These are phyloP conservation scores for Peterozyma xylosa DNA, from an alignment of 805 yeast species.

Conservation along the genomic window DNA sequence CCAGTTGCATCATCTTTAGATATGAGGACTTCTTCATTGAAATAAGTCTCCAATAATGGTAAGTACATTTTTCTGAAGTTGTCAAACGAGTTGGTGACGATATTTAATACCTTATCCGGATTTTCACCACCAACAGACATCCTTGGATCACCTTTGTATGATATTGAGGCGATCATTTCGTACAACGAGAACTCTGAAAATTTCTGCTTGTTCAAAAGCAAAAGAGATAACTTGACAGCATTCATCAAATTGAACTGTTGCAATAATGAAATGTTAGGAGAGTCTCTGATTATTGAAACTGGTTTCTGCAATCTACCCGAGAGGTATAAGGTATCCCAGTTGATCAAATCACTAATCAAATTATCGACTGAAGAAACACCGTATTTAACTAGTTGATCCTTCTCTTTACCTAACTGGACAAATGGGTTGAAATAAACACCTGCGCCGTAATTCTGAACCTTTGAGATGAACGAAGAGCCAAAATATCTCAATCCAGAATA, in stretches of 20 bases:
- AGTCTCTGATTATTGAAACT: slow-evolving; percentile 65
- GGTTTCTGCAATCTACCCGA: slow-evolving; percentile 96
- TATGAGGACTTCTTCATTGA: slow-evolving; percentile 21
- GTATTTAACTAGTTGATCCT: slow-evolving; percentile 53
- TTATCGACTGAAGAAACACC: slow-evolving; percentile 70
- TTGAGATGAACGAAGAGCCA: slow-evolving; percentile 52
- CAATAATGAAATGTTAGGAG: slow-evolving; percentile 52
- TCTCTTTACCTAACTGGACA: slow-evolving; percentile 42
- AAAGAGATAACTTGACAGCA: slow-evolving; percentile 64
- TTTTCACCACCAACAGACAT: slow-evolving; percentile 85
- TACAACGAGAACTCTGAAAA: slow-evolving; percentile 53
- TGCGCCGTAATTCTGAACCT: slow-evolving; percentile 67
- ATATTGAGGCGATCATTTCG: slow-evolving; percentile 67
- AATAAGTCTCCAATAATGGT: slow-evolving; percentile 47
- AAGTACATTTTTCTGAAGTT: slow-evolving; percentile 66
- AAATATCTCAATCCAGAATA: slow-evolving; percentile 61
- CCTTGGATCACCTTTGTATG: slow-evolving; percentile 88
- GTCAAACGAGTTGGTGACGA: slow-evolving; percentile 67
- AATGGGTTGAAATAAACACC: slow-evolving; percentile 94
- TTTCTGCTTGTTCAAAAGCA: slow-evolving; percentile 35
- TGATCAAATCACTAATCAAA: slow-evolving; percentile 60
- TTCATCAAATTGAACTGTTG: slow-evolving; percentile 72
- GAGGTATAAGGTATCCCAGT: slow-evolving; percentile 80
- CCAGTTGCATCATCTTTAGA: slow-evolving; percentile 14
- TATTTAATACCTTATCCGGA: slow-evolving; percentile 80